Evolutionary conservation across 495 filamentous ascomycete genomes (phyloP).

Genomic region (Oleoguttula mirabilis): DNA sequence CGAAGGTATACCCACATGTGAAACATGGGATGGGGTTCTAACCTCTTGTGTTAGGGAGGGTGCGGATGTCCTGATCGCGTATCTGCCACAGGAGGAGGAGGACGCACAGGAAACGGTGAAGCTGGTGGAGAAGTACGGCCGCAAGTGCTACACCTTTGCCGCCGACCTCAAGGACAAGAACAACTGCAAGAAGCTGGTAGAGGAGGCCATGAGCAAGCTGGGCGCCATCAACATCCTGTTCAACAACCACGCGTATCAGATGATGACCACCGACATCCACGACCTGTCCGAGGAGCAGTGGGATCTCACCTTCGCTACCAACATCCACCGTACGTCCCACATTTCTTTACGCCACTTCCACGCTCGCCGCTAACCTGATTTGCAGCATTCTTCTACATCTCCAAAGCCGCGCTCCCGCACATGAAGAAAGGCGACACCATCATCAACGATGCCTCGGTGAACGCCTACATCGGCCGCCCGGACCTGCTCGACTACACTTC

Average conservation of each 20-base stretch:
- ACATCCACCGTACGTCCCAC: slow-evolving; percentile 27
- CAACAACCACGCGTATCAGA: slow-evolving; percentile 62
- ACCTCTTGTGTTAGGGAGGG: too few relatives aligned
- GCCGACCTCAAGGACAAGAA: slow-evolving; percentile 49
- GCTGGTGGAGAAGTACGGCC: slow-evolving; percentile 51
- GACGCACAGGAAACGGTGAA: slow-evolving; percentile 65
- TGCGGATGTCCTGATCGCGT: slow-evolving; percentile 60
- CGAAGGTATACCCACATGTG: too few relatives aligned
- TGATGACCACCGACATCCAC: slow-evolving; percentile 64
- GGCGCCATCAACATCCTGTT: slow-evolving; percentile 64
- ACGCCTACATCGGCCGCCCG: slow-evolving; percentile 69
- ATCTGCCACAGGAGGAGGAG: slow-evolving; percentile 63
- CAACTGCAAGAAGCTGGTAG: slow-evolving; percentile 60
- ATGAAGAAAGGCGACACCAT: slow-evolving; percentile 66
- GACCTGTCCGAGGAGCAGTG: slow-evolving; percentile 74
- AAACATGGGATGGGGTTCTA: too few relatives aligned
- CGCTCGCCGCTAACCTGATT: not conserved
- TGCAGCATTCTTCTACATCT: slow-evolving; percentile 37
- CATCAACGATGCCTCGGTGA: slow-evolving; percentile 74
- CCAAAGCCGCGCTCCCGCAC: slow-evolving; percentile 67
- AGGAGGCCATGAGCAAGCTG: slow-evolving; percentile 50
- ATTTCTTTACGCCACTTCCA: too few relatives aligned
- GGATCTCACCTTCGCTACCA: slow-evolving; percentile 39
- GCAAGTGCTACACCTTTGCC: slow-evolving; percentile 46
- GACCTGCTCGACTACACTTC: slow-evolving; percentile 80